Evolutionary conservation across 1,139 yeast species (phyloP).

Genomic region (Saccharomyces hybrid): DNA sequence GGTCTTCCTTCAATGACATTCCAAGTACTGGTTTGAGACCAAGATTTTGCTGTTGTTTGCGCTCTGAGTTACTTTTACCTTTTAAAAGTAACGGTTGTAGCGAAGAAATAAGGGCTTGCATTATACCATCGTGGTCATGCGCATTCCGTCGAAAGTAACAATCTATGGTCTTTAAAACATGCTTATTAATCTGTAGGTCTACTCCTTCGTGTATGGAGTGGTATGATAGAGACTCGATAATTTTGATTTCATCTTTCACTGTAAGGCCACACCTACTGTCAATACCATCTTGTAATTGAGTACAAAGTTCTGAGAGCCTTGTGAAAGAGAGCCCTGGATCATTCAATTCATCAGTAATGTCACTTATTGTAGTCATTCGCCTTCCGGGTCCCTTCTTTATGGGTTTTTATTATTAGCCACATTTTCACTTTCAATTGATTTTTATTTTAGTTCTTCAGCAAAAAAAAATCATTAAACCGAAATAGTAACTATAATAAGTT

Average conservation of each 20-base stretch:
- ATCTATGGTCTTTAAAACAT: neutral
- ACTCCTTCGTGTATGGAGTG: neutral
- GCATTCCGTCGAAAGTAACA: neutral
- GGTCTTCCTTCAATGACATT: conserved; percentile 18
- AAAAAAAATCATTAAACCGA: neutral
- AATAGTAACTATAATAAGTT: neutral
- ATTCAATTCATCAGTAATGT: neutral
- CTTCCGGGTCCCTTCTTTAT: neutral
- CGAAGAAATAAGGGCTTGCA: conserved; percentile 1
- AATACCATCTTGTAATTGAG: neutral
- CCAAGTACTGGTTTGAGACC: conserved; percentile 17
- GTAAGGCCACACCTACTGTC: neutral
- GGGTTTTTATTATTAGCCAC: neutral
- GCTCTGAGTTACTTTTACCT: neutral
- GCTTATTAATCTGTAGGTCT: neutral
- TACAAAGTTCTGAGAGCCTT: neutral
- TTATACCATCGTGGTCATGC: neutral
- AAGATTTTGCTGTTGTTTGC: neutral
- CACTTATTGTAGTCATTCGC: neutral
- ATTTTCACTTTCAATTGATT: neutral
- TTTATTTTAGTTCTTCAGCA: neutral
- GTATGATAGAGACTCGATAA: neutral
- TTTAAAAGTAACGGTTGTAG: conserved; percentile 5
- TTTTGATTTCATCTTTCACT: neutral
- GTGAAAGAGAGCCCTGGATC: neutral